phyloP scores from a whole-genome alignment of 192 early-diverging fungal genomes.

The Entophlyctis luteolus region DNA sequence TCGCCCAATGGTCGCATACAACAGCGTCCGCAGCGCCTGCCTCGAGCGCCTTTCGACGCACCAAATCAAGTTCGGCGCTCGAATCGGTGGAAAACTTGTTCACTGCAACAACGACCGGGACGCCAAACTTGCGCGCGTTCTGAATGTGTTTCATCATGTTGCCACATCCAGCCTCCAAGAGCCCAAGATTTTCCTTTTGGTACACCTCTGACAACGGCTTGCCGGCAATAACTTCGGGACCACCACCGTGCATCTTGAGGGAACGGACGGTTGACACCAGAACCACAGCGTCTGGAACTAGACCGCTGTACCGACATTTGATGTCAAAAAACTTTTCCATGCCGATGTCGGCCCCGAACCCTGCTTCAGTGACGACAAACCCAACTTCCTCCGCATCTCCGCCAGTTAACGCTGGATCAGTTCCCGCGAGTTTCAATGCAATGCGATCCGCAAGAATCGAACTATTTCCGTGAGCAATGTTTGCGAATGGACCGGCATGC shows the following conservation, averaged over 20 bases:
- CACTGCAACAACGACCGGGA: constrained; percentile 88
- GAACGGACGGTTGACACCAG: constrained; percentile 92
- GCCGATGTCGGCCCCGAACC: constrained; percentile 98
- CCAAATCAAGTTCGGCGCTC: constrained; percentile 73
- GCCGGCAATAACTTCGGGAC: constrained; percentile 87
- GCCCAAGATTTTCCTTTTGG: constrained; percentile 78
- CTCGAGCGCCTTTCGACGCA: constrained; percentile 65
- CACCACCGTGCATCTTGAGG: constrained; percentile 97
- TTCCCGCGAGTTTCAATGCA: constrained; percentile 88
- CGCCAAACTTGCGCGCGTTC: constrained; percentile 84
- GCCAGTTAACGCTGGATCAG: constrained; percentile 47
- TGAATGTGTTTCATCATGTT: constrained; percentile 89
- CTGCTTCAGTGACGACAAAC: constrained; percentile 97
- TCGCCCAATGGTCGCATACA: constrained; percentile 89
- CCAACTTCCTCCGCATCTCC: constrained; percentile 53
- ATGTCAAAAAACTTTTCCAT: constrained; percentile 99
- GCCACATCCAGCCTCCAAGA: constrained; percentile 75
- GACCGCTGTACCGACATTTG: constrained; percentile 87
- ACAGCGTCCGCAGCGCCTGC: constrained; percentile 88
- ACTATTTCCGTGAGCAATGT: constrained; percentile 98
- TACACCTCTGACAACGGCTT: constrained; percentile 87
- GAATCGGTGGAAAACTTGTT: constrained; percentile 89
- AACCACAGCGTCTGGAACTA: constrained; percentile 86
- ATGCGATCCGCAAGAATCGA: constrained; percentile 94
- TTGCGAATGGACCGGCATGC: constrained; percentile 98